Conservation (phyloP, 768 basidiomycete genomes). For the Phlebiopsis flavidoalba region DNA sequence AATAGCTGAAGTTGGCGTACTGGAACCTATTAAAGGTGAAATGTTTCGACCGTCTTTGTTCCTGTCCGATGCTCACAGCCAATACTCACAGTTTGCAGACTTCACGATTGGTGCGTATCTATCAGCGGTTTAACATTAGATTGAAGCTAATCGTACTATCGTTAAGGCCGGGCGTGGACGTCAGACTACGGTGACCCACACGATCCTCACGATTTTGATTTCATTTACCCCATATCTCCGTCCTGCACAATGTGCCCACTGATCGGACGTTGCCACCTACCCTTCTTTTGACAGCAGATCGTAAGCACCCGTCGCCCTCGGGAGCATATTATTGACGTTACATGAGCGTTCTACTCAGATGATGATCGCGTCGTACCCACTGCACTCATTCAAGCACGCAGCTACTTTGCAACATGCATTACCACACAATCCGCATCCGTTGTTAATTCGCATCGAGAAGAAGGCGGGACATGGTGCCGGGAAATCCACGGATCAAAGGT, state of each 20-base stretch:
- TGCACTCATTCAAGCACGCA: conserved; percentile 81
- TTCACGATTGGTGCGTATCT: conserved; percentile 63
- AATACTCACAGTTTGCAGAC: conserved; percentile 49
- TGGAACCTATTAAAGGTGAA: conserved; percentile 72
- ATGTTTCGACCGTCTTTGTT: background rate
- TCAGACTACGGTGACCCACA: conserved; percentile 78
- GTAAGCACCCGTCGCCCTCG: conserved; percentile 38
- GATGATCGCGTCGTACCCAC: conserved; percentile 84
- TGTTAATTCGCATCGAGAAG: conserved; percentile 73
- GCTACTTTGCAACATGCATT: conserved; percentile 69
- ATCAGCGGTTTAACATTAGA: background rate
- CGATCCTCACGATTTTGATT: conserved; percentile 76
- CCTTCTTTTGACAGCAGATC: conserved; percentile 80
- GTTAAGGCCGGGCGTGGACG: conserved; percentile 65
- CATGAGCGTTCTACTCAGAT: conserved; percentile 34
- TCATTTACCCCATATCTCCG: conserved; percentile 75
- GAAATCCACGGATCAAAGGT: conserved; percentile 71
- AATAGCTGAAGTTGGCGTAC: conserved; percentile 77
- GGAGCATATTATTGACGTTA: background rate
- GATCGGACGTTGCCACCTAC: conserved; percentile 59
- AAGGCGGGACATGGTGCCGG: conserved; percentile 81
- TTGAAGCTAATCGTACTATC: background rate
- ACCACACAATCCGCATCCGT: conserved; percentile 63
- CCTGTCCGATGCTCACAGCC: background rate
- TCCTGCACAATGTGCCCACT: conserved; percentile 71